A percentile compares a stretch with the other conserved stretches of the same genome.
These are phyloP conservation scores for Chalciporus pseudorubinellus DNA, from an alignment of 768 basidiomycete species.

Conservation along the genomic window DNA sequence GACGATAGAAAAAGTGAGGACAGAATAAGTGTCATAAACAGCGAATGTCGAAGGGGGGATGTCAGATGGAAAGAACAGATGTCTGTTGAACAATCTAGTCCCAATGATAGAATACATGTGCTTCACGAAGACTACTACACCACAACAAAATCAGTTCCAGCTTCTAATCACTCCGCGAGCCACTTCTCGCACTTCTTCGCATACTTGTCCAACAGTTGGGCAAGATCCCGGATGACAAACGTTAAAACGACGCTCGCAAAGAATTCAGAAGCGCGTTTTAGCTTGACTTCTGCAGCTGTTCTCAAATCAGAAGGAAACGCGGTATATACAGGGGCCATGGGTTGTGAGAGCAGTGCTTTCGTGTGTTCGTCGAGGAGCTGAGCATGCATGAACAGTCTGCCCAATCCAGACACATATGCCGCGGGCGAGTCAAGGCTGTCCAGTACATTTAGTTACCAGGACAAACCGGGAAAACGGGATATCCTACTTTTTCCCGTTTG, in stretches of 20 bases:
- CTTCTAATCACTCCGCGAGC: slow-evolving; percentile 66
- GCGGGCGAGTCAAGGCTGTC: slow-evolving; percentile 84
- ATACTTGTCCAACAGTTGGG: slow-evolving; percentile 87
- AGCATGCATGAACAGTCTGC: slow-evolving; percentile 66
- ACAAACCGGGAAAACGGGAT: slow-evolving; percentile 4
- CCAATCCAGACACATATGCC: slow-evolving; percentile 74
- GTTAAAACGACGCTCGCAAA: slow-evolving; percentile 86
- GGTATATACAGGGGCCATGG: slow-evolving; percentile 69
- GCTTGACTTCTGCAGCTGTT: slow-evolving; percentile 62
- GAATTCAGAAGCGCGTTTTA: slow-evolving; percentile 86
- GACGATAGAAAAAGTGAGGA: slow-evolving; percentile 22
- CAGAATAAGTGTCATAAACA: slow-evolving; percentile 13
- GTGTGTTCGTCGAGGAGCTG: slow-evolving; percentile 89
- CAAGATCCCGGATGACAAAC: slow-evolving; percentile 86
- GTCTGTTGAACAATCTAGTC: slow-evolving; percentile 31
- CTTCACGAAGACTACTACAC: slow-evolving; percentile 26
- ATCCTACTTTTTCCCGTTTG: slow-evolving; percentile 81
- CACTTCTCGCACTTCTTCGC: slow-evolving; percentile 92
- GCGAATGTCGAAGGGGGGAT: slow-evolving; percentile 7
- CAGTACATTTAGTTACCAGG: slow-evolving; percentile 12
- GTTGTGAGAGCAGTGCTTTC: slow-evolving; percentile 63
- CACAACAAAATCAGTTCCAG: slow-evolving; percentile 20
- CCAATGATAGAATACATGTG: slow-evolving; percentile 36
- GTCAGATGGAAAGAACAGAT: slow-evolving; percentile 31
- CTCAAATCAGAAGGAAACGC: slow-evolving; percentile 67